phyloP scores from a whole-genome alignment of 2,329 filamentous ascomycete genomes.

The Geosmithia putterillii region DNA sequence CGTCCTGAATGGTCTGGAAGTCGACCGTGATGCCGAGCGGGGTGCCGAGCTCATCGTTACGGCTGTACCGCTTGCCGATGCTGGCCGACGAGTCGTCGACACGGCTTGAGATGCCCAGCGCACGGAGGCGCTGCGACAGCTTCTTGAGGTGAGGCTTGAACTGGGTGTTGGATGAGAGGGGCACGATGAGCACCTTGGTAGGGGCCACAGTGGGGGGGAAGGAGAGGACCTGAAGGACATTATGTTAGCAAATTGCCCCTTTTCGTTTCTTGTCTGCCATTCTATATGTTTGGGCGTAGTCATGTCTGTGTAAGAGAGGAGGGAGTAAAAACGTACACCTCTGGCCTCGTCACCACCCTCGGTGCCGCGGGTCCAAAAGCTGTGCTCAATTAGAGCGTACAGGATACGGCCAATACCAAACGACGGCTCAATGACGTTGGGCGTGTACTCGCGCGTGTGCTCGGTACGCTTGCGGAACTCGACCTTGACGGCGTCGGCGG shows the following conservation, averaged over 20 bases:
- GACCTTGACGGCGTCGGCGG: conserved; percentile 69
- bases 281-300: too few relatives aligned
- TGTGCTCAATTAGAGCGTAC: conserved; percentile 87
- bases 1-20: conserved; percentile 87
- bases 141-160: conserved; percentile 68
- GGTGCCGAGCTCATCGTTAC: conserved; percentile 93
- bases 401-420: conserved; percentile 94
- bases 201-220: conserved; percentile 63
- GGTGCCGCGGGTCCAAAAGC: conserved; percentile 73
- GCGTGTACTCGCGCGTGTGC: conserved; percentile 80
- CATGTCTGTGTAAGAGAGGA: neutral
- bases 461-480: conserved; percentile 74
- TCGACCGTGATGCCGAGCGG: conserved; percentile 90
- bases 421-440: conserved; percentile 93
- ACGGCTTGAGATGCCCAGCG: conserved; percentile 66
- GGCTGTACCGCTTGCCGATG: conserved; percentile 88
- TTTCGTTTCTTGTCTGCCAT: neutral
- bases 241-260: conserved; percentile 1
- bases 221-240: conserved; percentile 29
- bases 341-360: conserved; percentile 60
- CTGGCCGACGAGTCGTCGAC: conserved; percentile 84
- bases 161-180: conserved; percentile 67
- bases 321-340: conserved; percentile 49
- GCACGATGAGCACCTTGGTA: conserved; percentile 87
- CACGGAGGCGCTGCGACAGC: conserved; percentile 65